Base-by-base conservation (phyloP, 2,329 filamentous ascomycete species). In the Ophiostoma tasmaniense region DNA sequence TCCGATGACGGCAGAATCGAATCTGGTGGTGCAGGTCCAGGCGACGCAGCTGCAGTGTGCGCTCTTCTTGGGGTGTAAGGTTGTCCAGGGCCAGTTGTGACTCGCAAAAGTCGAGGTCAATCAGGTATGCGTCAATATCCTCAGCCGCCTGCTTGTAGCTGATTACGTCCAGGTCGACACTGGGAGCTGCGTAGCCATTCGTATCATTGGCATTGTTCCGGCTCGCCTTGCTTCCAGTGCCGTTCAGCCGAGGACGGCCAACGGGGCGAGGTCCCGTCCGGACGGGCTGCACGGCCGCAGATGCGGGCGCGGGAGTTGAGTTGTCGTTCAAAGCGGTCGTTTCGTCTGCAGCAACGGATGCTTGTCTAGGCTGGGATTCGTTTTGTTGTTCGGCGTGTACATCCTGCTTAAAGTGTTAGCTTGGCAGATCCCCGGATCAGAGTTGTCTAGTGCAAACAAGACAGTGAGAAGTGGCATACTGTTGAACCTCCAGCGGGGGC, bases 11-110 rank as follows among this genome's bases (percentile, higher is more conserved):
- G 71, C 77, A 77, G 68, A 77, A 75, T 4, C 81, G 80, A 64
- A 82, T 80, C 71, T 81, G 79, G 70, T 83, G 81, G 28, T 77
- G 75, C 33, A 80, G 76, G 66, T 83, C 81, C 11, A 83, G 73
- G 7, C 76, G 74, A 22, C 81, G 80, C 67, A 82, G 74, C 73
- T 81, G 80, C 28, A 81, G 73, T 4, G 77, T 79, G 25, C 81
- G 77, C 0, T 72, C 73, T 73, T 83, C 81, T 68, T 79, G 77
- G 0, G 81, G 77, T 0, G 78, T 80, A 64, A 82, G 74, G 66
- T 78, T 75, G 4, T 73, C 70, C 6, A 73, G 66, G 3, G 71
- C 73, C 11, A 82, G 75, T 70, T 79, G 77, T 22, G 77, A 73
- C 10, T 73, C 73, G 71, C 79, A 81, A 73, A 79, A 82, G n/a